Evolutionary conservation across 2,329 filamentous ascomycete species (phyloP).

Genomic region (Aureobasidium sp.): DNA sequence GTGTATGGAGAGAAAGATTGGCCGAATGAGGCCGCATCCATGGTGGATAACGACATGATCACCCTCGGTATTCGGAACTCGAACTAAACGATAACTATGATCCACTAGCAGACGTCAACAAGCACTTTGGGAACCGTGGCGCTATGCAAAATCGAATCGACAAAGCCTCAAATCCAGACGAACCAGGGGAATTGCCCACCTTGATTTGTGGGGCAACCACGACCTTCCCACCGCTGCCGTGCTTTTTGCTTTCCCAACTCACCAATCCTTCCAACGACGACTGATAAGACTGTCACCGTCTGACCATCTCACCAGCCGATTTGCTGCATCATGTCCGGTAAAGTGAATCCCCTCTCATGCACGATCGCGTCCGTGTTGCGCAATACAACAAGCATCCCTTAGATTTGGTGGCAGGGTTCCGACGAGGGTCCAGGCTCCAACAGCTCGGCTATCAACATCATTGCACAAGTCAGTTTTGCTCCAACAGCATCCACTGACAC

Average conservation of each 20-base stretch:
- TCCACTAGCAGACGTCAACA: slow-evolving; percentile 11
- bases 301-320: not conserved
- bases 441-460: not conserved
- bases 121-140: slow-evolving; percentile 1
- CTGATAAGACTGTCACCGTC: not conserved
- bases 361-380: not conserved
- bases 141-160: slow-evolving; percentile 2
- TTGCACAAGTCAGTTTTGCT: slow-evolving; percentile 10
- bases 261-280: not conserved
- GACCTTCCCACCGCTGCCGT: not conserved
- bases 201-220: not conserved
- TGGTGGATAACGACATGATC: slow-evolving; percentile 1
- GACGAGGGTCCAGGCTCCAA: slow-evolving; percentile 12
- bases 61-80: slow-evolving; percentile 8
- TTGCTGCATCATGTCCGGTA: slow-evolving; percentile 12
- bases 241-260: slow-evolving; percentile 3
- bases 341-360: slow-evolving; percentile 4
- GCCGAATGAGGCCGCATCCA: slow-evolving; percentile 1
- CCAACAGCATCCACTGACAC: slow-evolving; percentile 13
- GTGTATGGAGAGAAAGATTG: slow-evolving; percentile 11
- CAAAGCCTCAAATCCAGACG: slow-evolving; percentile 3
- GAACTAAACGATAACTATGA: not conserved
- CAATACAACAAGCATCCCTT: not conserved
- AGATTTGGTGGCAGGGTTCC: slow-evolving; percentile 10
- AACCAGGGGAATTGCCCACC: not conserved